Conservation (phyloP, 1,284 basidiomycete genomes). For the Flammula alnicola region DNA sequence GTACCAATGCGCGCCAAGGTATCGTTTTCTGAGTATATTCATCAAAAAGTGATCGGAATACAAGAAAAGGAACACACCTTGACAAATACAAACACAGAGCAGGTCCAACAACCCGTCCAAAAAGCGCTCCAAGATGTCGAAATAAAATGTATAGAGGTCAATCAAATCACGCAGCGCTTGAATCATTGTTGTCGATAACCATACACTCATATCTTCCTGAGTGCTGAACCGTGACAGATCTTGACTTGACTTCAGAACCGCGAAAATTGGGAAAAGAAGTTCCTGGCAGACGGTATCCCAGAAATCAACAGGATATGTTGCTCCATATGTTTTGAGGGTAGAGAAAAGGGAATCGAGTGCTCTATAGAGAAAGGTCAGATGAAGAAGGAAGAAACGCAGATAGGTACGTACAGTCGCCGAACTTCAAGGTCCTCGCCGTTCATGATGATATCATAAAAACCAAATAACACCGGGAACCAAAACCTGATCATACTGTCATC, state of each 20-base stretch:
- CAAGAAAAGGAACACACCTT: slow-evolving; percentile 64
- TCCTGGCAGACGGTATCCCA: slow-evolving; percentile 99
- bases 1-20: slow-evolving; percentile 98
- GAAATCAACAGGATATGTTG: slow-evolving; percentile 88
- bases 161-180: slow-evolving; percentile 96
- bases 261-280: slow-evolving; percentile 98
- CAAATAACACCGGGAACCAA: slow-evolving; percentile 97
- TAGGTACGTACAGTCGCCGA: slow-evolving; percentile 78
- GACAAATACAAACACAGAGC: slow-evolving; percentile 97
- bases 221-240: slow-evolving; percentile 93
- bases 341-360: slow-evolving; percentile 96
- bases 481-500: slow-evolving; percentile 92
- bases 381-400: not conserved
- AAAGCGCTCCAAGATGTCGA: slow-evolving; percentile 89
- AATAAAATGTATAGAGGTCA: slow-evolving; percentile 96
- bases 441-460: slow-evolving; percentile 99
- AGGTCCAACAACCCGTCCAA: slow-evolving; percentile 93
- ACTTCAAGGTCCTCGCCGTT: slow-evolving; percentile 99
- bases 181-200: slow-evolving; percentile 99
- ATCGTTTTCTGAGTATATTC: slow-evolving; percentile 80
- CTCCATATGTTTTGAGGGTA: slow-evolving; percentile 91
- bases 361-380: slow-evolving; percentile 44
- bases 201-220: slow-evolving; percentile 99
- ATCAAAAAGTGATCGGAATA: not conserved
- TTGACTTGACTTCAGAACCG: slow-evolving; percentile 89